Evolutionary conservation across 1,284 basidiomycete species (phyloP).

Genomic region (Rhodotorula sp.): DNA sequence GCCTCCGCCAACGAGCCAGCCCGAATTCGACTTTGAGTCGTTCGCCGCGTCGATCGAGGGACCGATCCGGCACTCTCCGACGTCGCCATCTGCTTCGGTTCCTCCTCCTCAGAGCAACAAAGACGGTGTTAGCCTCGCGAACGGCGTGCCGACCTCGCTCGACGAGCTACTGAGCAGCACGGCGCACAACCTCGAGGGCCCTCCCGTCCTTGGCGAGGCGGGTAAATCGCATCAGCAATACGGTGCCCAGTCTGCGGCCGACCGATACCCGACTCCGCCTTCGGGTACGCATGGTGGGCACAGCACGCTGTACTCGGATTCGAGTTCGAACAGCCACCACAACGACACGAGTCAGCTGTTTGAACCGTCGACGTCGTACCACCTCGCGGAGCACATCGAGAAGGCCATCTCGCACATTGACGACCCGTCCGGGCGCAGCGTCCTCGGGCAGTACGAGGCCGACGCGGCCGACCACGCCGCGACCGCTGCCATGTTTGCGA

Average conservation of each 20-base stretch:
- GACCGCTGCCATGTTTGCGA: conserved; percentile 22
- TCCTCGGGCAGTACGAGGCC: background rate
- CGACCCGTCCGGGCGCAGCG: conserved; percentile 7
- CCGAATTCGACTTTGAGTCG: conserved; percentile 32
- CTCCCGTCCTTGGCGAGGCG: background rate
- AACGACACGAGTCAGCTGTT: conserved; percentile 1
- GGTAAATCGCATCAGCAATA: background rate
- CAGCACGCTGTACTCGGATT: background rate
- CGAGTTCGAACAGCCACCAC: background rate
- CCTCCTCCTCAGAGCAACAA: background rate
- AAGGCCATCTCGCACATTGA: background rate
- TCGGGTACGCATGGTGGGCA: conserved; percentile 7
- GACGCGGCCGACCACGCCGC: conserved; percentile 21
- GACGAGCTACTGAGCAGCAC: conserved; percentile 24
- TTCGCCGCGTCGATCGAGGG: conserved; percentile 40
- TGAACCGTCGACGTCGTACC: conserved; percentile 13
- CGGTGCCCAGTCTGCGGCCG: background rate
- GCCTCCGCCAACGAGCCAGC: conserved; percentile 5
- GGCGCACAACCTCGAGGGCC: background rate
- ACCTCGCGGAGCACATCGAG: conserved; percentile 13
- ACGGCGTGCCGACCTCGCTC: conserved; percentile 8
- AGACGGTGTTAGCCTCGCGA: no score
- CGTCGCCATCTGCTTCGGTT: no score
- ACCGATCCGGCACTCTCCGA: background rate
- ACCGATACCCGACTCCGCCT: conserved; percentile 33